Evolutionary conservation across 2,329 filamentous ascomycete species (phyloP).

Genomic region (Colletotrichum cordylinicola): DNA sequence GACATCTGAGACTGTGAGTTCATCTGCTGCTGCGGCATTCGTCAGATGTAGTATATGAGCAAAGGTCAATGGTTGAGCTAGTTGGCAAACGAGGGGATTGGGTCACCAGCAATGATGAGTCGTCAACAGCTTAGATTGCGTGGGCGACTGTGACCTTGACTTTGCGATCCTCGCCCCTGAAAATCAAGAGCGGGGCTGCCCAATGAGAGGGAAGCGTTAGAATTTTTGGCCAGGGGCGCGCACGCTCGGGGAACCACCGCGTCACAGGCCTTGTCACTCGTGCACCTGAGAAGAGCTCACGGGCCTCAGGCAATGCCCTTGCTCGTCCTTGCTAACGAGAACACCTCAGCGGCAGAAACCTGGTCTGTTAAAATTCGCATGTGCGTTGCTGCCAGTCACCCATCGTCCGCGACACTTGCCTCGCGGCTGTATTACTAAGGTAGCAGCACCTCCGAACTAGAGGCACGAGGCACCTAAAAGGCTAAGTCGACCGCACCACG

Average conservation of each 20-base stretch:
- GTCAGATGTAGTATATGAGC: neutral
- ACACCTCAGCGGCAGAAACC: neutral
- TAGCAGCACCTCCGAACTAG: neutral
- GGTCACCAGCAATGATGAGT: neutral
- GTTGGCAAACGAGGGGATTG: neutral
- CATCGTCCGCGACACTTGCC: neutral
- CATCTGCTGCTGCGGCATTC: neutral
- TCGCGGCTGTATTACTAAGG: neutral
- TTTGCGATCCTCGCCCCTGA: neutral
- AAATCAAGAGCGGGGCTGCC: neutral
- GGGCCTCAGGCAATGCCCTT: neutral
- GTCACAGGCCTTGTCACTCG: neutral
- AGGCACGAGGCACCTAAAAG: neutral
- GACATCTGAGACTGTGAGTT: neutral
- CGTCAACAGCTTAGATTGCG: neutral
- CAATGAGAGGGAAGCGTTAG: neutral
- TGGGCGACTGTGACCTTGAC: neutral
- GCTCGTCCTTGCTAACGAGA: neutral
- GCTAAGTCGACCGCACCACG: neutral
- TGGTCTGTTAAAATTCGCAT: neutral
- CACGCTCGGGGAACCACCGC: constrained; percentile 5
- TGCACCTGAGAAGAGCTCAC: neutral
- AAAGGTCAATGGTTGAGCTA: neutral
- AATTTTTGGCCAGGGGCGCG: neutral
- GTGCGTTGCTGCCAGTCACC: neutral